These are phyloP conservation scores for Penicillium sclerotiorum DNA, from an alignment of 2,329 filamentous ascomycete species.

Conservation along the genomic window DNA sequence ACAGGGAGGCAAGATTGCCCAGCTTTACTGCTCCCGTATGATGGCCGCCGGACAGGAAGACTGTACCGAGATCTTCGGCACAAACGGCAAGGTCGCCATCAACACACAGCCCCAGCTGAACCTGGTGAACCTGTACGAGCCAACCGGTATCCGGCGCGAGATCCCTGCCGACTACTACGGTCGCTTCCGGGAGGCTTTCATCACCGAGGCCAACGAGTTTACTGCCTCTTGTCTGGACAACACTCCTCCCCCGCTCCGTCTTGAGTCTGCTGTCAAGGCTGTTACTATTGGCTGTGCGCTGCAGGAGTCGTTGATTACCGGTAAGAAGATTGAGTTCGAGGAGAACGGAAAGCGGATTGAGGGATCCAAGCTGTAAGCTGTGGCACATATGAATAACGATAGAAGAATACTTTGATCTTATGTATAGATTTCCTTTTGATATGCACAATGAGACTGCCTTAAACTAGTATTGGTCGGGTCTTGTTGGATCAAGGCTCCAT, in stretches of 20 bases:
- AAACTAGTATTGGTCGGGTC: too few species aligned
- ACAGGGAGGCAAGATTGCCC: slow-evolving; percentile 61
- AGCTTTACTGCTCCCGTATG: slow-evolving; percentile 66
- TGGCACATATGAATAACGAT: neutral
- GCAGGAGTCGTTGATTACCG: slow-evolving; percentile 59
- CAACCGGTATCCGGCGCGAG: slow-evolving; percentile 59
- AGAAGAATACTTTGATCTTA: neutral
- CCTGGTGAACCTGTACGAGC: slow-evolving; percentile 60
- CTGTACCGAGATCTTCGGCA: slow-evolving; percentile 68
- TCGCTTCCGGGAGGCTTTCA: slow-evolving; percentile 65
- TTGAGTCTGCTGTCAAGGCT: slow-evolving; percentile 59
- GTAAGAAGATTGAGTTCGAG: slow-evolving; percentile 62
- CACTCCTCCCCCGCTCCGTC: slow-evolving; percentile 57
- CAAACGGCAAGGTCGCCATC: slow-evolving; percentile 63
- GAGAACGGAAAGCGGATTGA: slow-evolving; percentile 51
- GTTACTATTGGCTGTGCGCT: slow-evolving; percentile 63
- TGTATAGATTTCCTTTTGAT: neutral
- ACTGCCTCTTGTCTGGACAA: slow-evolving; percentile 61
- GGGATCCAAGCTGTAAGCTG: neutral
- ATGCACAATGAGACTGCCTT: too few species aligned
- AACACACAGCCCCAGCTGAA: slow-evolving; percentile 62
- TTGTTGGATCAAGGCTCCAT: too few species aligned
- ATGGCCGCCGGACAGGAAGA: slow-evolving; percentile 71
- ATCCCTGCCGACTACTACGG: slow-evolving; percentile 67
- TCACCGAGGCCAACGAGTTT: slow-evolving; percentile 67